phyloP scores from a whole-genome alignment of 2,329 filamentous ascomycete species.

The Aureobasidium subglaciale region DNA sequence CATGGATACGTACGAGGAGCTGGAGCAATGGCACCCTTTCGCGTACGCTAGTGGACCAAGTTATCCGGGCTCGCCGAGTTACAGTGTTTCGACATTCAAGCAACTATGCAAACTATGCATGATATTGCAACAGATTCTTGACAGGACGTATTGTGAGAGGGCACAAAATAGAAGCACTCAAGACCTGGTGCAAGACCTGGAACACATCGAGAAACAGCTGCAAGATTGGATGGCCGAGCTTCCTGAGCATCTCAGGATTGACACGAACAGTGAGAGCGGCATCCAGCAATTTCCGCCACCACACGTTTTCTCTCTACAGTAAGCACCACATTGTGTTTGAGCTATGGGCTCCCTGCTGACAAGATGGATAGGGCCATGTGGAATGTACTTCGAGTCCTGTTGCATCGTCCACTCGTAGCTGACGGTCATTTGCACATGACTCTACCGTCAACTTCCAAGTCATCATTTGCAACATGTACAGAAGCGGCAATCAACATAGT shows the following conservation, averaged over 20 bases:
- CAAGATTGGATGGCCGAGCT: not conserved
- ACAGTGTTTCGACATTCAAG: slow-evolving; percentile 39
- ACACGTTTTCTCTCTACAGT: slow-evolving; percentile 6
- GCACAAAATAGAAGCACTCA: not conserved
- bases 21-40: slow-evolving; percentile 46
- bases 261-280: not conserved
- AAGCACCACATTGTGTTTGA: not conserved
- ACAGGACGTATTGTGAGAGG: slow-evolving; percentile 31
- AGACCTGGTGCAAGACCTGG: not conserved
- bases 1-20: slow-evolving; percentile 46
- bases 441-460: not conserved
- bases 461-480: slow-evolving; percentile 36
- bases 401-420: slow-evolving; percentile 48
- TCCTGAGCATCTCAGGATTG: not conserved
- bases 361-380: slow-evolving; percentile 37
- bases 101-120: slow-evolving; percentile 39
- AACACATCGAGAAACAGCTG: not conserved
- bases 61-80: slow-evolving; percentile 33
- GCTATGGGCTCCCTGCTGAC: slow-evolving; percentile 19
- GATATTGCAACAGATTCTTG: slow-evolving; percentile 36
- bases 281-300: not conserved
- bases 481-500: slow-evolving; percentile 42
- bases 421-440: slow-evolving; percentile 34
- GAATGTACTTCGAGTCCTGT: slow-evolving; percentile 45
- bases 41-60: slow-evolving; percentile 26